phyloP scores from a whole-genome alignment of 2,329 filamentous ascomycete species.

The Biscogniauxia marginata region DNA sequence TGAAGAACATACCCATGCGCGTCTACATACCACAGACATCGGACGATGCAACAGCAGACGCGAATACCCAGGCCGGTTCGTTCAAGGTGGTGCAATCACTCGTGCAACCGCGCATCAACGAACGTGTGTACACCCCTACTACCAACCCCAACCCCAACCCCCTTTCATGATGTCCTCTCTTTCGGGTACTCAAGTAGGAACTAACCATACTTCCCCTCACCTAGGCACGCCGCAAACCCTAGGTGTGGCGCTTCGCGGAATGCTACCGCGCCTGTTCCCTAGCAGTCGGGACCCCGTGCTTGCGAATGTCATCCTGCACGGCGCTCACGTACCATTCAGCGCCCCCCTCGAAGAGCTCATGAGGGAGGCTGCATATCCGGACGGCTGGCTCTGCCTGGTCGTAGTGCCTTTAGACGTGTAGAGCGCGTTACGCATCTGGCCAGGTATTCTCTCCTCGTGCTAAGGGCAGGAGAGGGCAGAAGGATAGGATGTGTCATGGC shows the following conservation, averaged over 20 bases:
- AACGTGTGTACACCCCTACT: slow-evolving; percentile 32
- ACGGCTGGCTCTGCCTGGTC: slow-evolving; percentile 87
- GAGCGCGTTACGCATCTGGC: not conserved
- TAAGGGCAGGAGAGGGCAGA: not conserved
- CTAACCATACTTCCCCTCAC: not conserved
- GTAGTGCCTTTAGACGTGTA: slow-evolving; percentile 63
- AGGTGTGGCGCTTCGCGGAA: slow-evolving; percentile 70
- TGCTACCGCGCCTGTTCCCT: slow-evolving; percentile 82
- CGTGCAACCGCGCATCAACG: slow-evolving; percentile 45
- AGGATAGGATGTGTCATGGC: not conserved
- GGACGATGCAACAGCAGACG: slow-evolving; percentile 33
- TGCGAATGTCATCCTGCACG: slow-evolving; percentile 83
- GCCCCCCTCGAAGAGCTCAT: slow-evolving; percentile 82
- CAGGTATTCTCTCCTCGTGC: not conserved
- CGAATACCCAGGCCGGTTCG: slow-evolving; percentile 41
- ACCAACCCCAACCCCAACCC: not conserved
- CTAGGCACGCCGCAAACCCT: slow-evolving; percentile 50
- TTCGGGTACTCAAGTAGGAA: not conserved
- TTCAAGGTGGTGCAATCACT: slow-evolving; percentile 77
- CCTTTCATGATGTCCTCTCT: not conserved
- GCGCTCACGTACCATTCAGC: slow-evolving; percentile 75
- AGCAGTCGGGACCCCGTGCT: slow-evolving; percentile 81
- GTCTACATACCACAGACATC: slow-evolving; percentile 73
- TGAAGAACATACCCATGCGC: slow-evolving; percentile 83
- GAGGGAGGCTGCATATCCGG: slow-evolving; percentile 79